Evolutionary conservation across 768 basidiomycete species (phyloP), one percentile per base, ranked within the genome.

Genomic region (Grammothele lineata): DNA sequence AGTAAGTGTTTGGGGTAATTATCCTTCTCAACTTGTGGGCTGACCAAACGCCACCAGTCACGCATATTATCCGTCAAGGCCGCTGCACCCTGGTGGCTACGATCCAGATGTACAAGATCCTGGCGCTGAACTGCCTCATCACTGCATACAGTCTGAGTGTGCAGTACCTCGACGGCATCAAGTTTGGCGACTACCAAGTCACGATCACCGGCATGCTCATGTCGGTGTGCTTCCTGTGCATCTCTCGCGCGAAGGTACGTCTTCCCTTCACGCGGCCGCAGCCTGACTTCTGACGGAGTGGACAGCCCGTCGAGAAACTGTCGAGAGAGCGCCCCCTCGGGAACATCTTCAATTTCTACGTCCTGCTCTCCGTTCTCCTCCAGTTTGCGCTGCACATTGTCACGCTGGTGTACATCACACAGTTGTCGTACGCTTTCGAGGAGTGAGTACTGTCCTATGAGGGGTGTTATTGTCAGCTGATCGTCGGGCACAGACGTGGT

Each of bases 51-150:
- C 22, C n/a, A n/a, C 7, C 52, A 94, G 92, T 99, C 59, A 87
- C 90, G 17, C 93, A 95, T 62, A 97, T 99, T 64, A 96, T 99
- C 56, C 83, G 96, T 17, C 96, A 98, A 68, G 96, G 96, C 19
- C 90, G 96, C 23, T 98, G 96, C 72, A 99, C 96, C 1, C 81
- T 99, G 15, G 96, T 98, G 37, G 96, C 96, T 2, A 99, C 96
- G 3, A 87, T 95, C 44, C 96, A 99, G 70, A 99, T 99, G 96
- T 99, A 97, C 81, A 96, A 97, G 73, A 99, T 99, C 56, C 74
- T 99, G 30, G 96, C 95, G 1, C 71, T 99, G 46, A 99, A 98
- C 63, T 98, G 96, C 62, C 73, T 99, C 34, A 99, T 98, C 67
- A 95, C 94, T 3, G 96, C 96, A n/a, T 98, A 95, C 70, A 94